Base-by-base conservation (phyloP, 192 early-diverging fungal species). In the Linnemannia elongata region DNA sequence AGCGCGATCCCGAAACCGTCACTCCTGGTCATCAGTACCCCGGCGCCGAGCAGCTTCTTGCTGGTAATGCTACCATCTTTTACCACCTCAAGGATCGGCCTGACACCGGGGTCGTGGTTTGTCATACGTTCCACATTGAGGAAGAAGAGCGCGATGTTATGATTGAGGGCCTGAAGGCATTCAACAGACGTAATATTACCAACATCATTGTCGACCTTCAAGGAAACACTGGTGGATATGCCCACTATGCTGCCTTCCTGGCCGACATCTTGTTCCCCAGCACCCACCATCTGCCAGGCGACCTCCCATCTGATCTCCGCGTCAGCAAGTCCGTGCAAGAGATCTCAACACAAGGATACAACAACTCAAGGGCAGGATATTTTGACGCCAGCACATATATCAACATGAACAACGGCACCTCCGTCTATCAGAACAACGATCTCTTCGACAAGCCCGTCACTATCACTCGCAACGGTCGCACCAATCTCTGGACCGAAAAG, bases 1-100 rank as follows among this genome's bases (percentile, higher is more conserved):
- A 49, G 17, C 17, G 17, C 17, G 47, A 49, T 2, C 47, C 47
- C 47, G 17, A 49, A 13, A 49, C 47, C 13, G 17, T 20, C 13
- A 20, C 47, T 49, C 47, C 47, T 49, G 17, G 47, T 13, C 47
- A 49, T 0, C 17, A 49, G 47, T 49, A 49, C 47, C 13, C 13
- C 18, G 47, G 47, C 13, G 13, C 47, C 1, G 17, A 49, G 13
- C 47, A 49, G 18, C 47, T 18, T 18, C 17, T 49, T 18, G 47
- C 35, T 4, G 54, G 55, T 5, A 76, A 68, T 10, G 38, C 33
- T 27, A 74, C 76, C 0, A 72, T 76, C 17, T 76, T 74, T 9
- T 83, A 83, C 27, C 82, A 83, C 33, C 82, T 82, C 68, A 82
- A 77, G 72, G 77, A 70, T 17, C 45, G 54, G 24, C 82, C 76